These are phyloP conservation scores for Rhizopogon roseolus DNA, from an alignment of 768 basidiomycete species.

Conservation along the genomic window DNA sequence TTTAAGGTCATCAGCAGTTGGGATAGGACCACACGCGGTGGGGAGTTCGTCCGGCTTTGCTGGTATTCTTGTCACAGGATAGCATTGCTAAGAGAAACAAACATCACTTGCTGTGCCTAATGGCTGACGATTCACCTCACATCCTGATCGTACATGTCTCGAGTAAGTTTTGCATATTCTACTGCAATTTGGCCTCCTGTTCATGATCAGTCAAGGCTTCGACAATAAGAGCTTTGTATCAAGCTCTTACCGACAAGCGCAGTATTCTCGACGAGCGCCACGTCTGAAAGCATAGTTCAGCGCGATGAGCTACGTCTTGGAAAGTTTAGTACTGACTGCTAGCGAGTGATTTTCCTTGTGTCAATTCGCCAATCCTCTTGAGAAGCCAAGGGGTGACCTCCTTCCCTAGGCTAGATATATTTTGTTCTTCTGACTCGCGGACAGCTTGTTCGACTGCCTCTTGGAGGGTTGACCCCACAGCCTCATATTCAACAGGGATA, in stretches of 20 bases:
- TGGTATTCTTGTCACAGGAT: slow-evolving; percentile 1
- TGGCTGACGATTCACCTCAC: slow-evolving; percentile 8
- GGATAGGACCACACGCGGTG: background rate
- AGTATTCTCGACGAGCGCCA: slow-evolving; percentile 87
- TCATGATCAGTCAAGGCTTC: background rate
- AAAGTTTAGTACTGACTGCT: slow-evolving; percentile 48
- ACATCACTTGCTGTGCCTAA: background rate
- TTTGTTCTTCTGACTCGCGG: slow-evolving; percentile 74
- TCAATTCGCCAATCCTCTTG: slow-evolving; percentile 75
- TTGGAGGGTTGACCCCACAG: slow-evolving; percentile 65
- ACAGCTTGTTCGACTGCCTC: slow-evolving; percentile 80
- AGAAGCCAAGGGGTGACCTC: slow-evolving; percentile 95
- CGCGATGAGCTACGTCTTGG: background rate
- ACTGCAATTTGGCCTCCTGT: slow-evolving; percentile 76
- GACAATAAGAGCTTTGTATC: background rate
- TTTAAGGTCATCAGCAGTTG: background rate
- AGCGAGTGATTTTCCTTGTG: slow-evolving; percentile 65
- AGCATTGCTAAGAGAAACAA: background rate
- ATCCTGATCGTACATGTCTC: slow-evolving; percentile 12
- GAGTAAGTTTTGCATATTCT: slow-evolving; percentile 56
- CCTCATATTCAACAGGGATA: slow-evolving; percentile 75
- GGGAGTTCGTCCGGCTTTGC: background rate
- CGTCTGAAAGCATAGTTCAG: slow-evolving; percentile 42
- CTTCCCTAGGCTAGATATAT: slow-evolving; percentile 77
- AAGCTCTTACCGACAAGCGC: slow-evolving; percentile 65